Evolutionary conservation across 2,329 filamentous ascomycete species (phyloP), one percentile per base, ranked within the genome.

Genomic region (Trichoderma sp.): DNA sequence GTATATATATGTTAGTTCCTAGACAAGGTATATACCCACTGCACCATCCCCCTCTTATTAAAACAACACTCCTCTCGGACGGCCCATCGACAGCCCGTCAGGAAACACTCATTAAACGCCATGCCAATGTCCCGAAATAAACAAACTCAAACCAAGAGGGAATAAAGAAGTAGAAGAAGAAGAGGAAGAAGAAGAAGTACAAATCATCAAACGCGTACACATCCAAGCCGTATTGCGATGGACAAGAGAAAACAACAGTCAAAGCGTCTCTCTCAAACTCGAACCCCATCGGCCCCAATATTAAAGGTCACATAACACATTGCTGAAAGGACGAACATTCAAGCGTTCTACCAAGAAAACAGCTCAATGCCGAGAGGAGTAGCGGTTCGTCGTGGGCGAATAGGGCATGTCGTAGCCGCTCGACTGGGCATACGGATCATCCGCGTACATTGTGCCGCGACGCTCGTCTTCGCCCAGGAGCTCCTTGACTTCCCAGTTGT

Each of bases 401-500:
- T 82, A 83, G 5, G 81, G 77, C 70, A 82, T 76, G 64, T 87
- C 84, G 72, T 82, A 85, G 7, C 78, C 75, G 68, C 80, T 83
- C 2, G 84, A 79, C 45, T 87, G 86, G 58, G 81, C 82, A 68
- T 87, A 87, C 2, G 85, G 85, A 68, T 89, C 87, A 65, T 92
- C 90, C 52, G 84, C 81, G 77, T 93, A 95, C 52, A 90, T 78
- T 2, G 91, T 93, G 24, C 82, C 82, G 66, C 90, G 86, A 66
- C 90, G 88, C 66, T 94, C 91, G 64, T 95, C 92, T 69, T 95
- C 91, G 51, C 89, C 86, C 19, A 95, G 83, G 12, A 92, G 83
- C 68, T 98, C 94, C 81, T 98, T 98, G 75, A 98, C 90, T 75
- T 99, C 95, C 95, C 95, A 99, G 77, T 95, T 97, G 80, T 97